phyloP scores from a whole-genome alignment of 208 protist species.

The Acanthamoeba castellanii region DNA sequence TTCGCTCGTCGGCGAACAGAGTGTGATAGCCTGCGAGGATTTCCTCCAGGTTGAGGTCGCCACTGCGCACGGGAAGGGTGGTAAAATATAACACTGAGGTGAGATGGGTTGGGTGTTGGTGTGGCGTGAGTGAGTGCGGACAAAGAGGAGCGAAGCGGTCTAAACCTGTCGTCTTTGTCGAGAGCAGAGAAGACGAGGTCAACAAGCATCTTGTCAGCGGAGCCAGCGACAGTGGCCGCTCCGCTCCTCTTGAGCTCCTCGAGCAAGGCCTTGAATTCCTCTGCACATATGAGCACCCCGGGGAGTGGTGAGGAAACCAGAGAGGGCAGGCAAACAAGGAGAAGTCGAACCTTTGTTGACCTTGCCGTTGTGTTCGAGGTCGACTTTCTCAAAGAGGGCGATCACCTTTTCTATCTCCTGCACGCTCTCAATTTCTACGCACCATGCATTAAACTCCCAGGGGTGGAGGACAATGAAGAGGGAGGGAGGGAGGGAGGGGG shows the following conservation, averaged over 20 bases:
- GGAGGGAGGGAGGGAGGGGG: background rate
- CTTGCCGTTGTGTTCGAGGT: slow-evolving; percentile 44
- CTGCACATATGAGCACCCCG: background rate
- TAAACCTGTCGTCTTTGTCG: slow-evolving; percentile 66
- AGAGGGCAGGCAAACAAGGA: background rate
- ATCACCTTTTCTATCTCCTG: slow-evolving; percentile 66
- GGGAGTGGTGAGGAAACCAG: background rate
- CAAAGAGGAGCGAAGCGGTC: too few species aligned
- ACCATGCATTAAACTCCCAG: background rate
- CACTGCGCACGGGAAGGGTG: background rate
- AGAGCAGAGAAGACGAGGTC: slow-evolving; percentile 38
- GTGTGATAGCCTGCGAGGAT: slow-evolving; percentile 35
- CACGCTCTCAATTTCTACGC: slow-evolving; percentile 13
- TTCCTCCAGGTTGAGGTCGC: slow-evolving; percentile 49
- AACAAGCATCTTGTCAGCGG: slow-evolving; percentile 49
- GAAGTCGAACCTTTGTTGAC: background rate
- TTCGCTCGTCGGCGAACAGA: slow-evolving; percentile 26
- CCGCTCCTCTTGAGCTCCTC: slow-evolving; percentile 52
- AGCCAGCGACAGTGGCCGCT: background rate
- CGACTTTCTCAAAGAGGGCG: slow-evolving; percentile 40
- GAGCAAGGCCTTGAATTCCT: slow-evolving; percentile 11
- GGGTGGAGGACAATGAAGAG: background rate
- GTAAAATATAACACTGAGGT: too few species aligned
- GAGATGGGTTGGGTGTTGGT: background rate
- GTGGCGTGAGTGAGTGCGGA: background rate